A percentile compares a stretch with the other conserved stretches of the same genome.
These are phyloP conservation scores for Rhododendron mucronatum DNA, from an alignment of 148 eudicot genomes.

Conservation along the genomic window DNA sequence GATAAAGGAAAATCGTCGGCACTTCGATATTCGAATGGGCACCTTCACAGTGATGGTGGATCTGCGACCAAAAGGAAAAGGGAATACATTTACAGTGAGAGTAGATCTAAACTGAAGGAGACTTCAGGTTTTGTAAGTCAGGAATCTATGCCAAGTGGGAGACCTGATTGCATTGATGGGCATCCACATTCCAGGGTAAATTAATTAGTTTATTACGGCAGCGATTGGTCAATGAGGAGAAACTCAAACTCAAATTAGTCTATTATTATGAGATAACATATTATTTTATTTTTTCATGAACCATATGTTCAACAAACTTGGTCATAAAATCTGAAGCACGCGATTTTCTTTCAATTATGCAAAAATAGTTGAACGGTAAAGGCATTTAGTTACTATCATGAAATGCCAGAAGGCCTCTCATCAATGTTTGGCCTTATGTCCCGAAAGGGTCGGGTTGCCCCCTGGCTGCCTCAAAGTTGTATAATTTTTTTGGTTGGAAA, in stretches of 20 bases:
- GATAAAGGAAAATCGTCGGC: constrained; percentile 21
- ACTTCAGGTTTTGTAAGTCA: background rate
- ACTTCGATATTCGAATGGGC: constrained; percentile 3
- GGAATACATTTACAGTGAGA: too few relatives aligned
- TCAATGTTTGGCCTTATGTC: background rate
- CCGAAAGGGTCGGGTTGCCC: background rate
- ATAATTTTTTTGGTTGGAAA: background rate
- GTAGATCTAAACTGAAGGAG: too few relatives aligned
- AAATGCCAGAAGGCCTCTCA: background rate
- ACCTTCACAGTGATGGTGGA: background rate
- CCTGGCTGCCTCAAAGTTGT: background rate
- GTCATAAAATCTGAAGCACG: background rate
- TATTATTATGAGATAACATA: too few relatives aligned
- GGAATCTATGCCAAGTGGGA: background rate
- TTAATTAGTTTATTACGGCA: background rate
- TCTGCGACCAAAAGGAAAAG: background rate
- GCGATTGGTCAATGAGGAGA: background rate
- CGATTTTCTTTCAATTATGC: background rate
- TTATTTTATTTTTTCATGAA: background rate
- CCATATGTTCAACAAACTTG: background rate
- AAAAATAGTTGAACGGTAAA: background rate
- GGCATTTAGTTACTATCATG: background rate
- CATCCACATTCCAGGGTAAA: background rate
- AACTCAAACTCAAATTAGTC: too few relatives aligned
- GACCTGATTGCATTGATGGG: background rate